phyloP scores from a whole-genome alignment of 352 stramenopile species.

The Globisporangium alternatum region DNA sequence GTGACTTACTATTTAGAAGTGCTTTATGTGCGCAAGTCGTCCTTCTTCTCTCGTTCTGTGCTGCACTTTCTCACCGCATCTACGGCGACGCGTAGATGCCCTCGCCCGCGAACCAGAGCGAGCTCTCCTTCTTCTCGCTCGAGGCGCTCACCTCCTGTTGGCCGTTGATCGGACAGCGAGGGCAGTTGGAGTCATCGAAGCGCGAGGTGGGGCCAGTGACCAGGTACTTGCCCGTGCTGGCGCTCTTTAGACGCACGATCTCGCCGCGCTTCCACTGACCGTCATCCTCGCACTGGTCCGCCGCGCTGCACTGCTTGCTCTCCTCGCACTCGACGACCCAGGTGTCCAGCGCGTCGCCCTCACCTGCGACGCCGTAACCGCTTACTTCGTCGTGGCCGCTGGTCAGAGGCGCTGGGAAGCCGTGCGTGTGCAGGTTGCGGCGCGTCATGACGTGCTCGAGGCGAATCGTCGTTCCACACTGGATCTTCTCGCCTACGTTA shows the following conservation, averaged over 20 bases:
- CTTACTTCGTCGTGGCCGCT: constrained; percentile 66
- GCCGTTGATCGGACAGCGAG: constrained; percentile 79
- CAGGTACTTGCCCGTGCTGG: constrained; percentile 48
- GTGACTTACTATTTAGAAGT: constrained; percentile 8
- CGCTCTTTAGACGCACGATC: constrained; percentile 67
- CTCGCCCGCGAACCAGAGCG: constrained; percentile 78
- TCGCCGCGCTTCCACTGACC: constrained; percentile 73
- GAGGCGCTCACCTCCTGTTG: constrained; percentile 80
- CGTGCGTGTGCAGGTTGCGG: constrained; percentile 80
- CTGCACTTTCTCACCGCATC: constrained; percentile 2
- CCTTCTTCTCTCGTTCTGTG: neutral
- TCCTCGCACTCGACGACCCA: constrained; percentile 81
- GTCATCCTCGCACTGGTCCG: constrained; percentile 67
- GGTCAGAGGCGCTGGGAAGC: constrained; percentile 66
- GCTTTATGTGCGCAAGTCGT: neutral
- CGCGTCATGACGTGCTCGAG: constrained; percentile 75
- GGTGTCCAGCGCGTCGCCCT: constrained; percentile 65
- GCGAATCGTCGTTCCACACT: constrained; percentile 61
- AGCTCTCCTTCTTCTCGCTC: constrained; percentile 40
- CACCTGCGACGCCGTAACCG: constrained; percentile 74
- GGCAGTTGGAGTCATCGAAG: constrained; percentile 82
- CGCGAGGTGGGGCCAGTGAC: constrained; percentile 41
- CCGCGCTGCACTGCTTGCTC: constrained; percentile 64
- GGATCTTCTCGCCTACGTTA: constrained; percentile 45
- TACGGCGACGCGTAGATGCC: constrained; percentile 79